These are phyloP conservation scores for Entomortierella chlamydospora DNA, from an alignment of 192 early-diverging fungal genomes.

Conservation along the genomic window DNA sequence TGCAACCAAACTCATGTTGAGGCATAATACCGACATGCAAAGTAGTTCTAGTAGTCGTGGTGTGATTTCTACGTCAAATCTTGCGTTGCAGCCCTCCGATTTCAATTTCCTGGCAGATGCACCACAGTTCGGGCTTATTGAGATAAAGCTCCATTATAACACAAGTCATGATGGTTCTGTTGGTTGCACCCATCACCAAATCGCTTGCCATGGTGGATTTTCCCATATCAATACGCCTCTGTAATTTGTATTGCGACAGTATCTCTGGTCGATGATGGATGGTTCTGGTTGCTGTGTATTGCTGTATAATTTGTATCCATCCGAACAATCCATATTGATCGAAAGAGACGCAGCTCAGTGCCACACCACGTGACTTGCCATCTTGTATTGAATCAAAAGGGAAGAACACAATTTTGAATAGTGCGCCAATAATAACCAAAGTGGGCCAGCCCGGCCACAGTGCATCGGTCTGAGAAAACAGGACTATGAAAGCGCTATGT, in stretches of 20 bases:
- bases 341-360: not conserved
- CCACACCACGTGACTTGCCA: constrained; percentile 33
- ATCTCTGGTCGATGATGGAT: not conserved
- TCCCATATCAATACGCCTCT: not conserved
- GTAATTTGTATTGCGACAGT: not conserved
- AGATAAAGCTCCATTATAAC: too few species aligned
- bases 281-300: constrained; percentile 2
- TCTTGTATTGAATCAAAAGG: constrained; percentile 51
- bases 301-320: constrained; percentile 4
- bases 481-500: too few species aligned
- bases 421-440: not conserved
- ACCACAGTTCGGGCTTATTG: too few species aligned
- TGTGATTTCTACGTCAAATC: too few species aligned
- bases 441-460: too few species aligned
- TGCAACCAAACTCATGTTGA: too few species aligned
- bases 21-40: too few species aligned
- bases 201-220: not conserved
- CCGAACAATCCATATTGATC: not conserved
- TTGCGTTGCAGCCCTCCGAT: too few species aligned
- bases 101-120: too few species aligned
- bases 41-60: too few species aligned
- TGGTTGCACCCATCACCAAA: not conserved
- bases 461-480: too few species aligned
- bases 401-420: constrained; percentile 11
- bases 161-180: not conserved